Base-by-base conservation (phyloP, 2,329 filamentous ascomycete genomes). In the Trichoderma breve region DNA sequence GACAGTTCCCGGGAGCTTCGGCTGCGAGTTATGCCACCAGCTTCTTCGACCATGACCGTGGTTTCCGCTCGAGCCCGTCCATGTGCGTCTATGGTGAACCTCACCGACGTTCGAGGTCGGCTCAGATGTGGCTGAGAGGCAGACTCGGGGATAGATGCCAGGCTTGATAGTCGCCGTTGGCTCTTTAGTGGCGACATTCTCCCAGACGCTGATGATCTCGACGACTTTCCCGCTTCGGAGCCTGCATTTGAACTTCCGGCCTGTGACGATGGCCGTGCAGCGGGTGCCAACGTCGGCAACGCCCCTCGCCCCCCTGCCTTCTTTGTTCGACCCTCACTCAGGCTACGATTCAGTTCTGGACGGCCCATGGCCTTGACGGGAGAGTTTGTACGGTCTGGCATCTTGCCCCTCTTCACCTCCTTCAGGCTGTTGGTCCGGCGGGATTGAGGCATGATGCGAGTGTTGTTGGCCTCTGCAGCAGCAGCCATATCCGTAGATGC, bases 81-180 rank as follows among this genome's bases (percentile, higher is more conserved):
- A 68, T 86, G 85, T n/a, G 87, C 83, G 76, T 91, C 89, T 73
- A 91, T 90, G 18, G 85, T 89, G 73, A 91, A 89, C 75, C 87
- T 89, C 7, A 91, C 88, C 55, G 89, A 86, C 1, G 88, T 86
- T 53, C 87, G 83, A 47, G 84, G 83, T 65, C 83, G 81, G 2
- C 28, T 36, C 11, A 73, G 64, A 4, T 73, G 72, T 8, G 72
- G 62, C 21, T 82, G 80, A 2, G 82, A 77, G 24, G 78, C 74
- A 12, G 83, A 79, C 76, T 91, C 89, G 0, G 88, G 88, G 34
- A 91, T 91, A 1, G 89, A 89, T 0, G 83, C 85, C 14, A 89
- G 79, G 69, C 85, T 85, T 3, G 86, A 83, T 7, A 88, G 78
- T 14, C 86, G 84, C 60, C 84, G 82, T 71, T 87, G 84, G 47